These are phyloP conservation scores for Dactylellina cionopaga DNA, from an alignment of 2,329 filamentous ascomycete genomes.

Conservation along the genomic window DNA sequence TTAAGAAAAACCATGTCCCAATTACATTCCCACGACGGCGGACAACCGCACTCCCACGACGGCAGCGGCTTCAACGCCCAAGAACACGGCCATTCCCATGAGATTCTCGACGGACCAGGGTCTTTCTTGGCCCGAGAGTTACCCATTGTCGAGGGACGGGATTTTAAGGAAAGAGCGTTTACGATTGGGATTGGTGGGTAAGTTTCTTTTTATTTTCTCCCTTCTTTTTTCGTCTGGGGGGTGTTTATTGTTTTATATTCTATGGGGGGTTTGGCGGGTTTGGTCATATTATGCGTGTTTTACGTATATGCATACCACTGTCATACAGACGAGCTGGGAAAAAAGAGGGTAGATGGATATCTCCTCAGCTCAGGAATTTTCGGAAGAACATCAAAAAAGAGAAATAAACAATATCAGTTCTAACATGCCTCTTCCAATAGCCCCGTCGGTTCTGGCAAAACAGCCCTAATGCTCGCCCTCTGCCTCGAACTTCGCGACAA, in stretches of 20 bases:
- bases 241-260: background rate
- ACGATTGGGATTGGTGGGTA: constrained; percentile 98
- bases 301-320: no score
- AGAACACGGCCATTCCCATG: constrained; percentile 89
- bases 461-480: constrained; percentile 92
- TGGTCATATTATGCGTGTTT: no score
- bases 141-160: constrained; percentile 87
- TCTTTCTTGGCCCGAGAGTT: constrained; percentile 90
- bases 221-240: background rate
- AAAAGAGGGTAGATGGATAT: no score
- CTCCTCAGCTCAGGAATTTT: no score
- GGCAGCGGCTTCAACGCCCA: constrained; percentile 70
- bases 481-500: constrained; percentile 82
- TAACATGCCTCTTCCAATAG: no score
- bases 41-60: constrained; percentile 68
- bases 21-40: constrained; percentile 39
- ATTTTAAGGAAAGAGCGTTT: constrained; percentile 90
- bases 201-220: constrained; percentile 18
- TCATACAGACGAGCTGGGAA: no score
- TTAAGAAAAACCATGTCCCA: constrained; percentile 58
- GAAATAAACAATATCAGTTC: no score
- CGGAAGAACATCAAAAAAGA: no score
- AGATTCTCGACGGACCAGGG: constrained; percentile 92
- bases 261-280: no score
- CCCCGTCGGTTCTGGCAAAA: constrained; percentile 96